A percentile compares a stretch with the other conserved stretches of the same genome.
Conservation (phyloP, 2,329 filamentous ascomycete species). For the Epichloe coenophiala region DNA sequence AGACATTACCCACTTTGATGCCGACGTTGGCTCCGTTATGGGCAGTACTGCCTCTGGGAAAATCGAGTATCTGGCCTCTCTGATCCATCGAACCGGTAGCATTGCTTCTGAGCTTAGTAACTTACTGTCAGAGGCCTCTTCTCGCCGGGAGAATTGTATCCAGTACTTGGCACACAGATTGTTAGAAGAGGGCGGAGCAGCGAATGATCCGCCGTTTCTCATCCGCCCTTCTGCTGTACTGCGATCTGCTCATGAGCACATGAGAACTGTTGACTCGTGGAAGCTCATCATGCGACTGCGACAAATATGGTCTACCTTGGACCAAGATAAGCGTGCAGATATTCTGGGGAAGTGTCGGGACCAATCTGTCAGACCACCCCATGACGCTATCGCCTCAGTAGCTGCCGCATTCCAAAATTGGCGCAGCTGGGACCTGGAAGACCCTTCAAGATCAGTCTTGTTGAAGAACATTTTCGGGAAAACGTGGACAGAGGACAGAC, state of each 20-base stretch:
- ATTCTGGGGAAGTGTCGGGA: constrained; percentile 37
- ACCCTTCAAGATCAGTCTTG: constrained; percentile 57
- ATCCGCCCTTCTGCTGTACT: constrained; percentile 82
- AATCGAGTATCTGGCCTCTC: constrained; percentile 62
- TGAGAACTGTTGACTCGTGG: constrained; percentile 88
- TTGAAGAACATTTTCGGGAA: constrained; percentile 56
- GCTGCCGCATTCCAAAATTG: constrained; percentile 65
- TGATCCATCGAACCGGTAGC: constrained; percentile 61
- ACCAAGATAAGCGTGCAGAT: constrained; percentile 32
- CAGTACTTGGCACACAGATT: constrained; percentile 57
- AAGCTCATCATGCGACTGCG: constrained; percentile 78
- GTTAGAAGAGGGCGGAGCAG: constrained; percentile 49
- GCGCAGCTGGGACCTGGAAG: constrained; percentile 80
- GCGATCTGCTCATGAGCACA: constrained; percentile 63
- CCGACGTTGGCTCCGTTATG: constrained; percentile 58
- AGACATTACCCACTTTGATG: constrained; percentile 53
- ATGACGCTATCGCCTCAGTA: constrained; percentile 48
- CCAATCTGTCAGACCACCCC: constrained; percentile 34
- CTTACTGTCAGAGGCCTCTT: constrained; percentile 41
- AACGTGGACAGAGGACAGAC: constrained; percentile 6
- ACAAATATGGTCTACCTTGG: constrained; percentile 59
- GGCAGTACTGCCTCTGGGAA: constrained; percentile 62
- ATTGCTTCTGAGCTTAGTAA: constrained; percentile 50
- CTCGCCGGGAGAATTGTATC: constrained; percentile 42
- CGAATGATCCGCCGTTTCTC: constrained; percentile 71